Evolutionary conservation across 441 rosid species (phyloP), one percentile per base, ranked within the genome.

Genomic region (Omphalea diandra): DNA sequence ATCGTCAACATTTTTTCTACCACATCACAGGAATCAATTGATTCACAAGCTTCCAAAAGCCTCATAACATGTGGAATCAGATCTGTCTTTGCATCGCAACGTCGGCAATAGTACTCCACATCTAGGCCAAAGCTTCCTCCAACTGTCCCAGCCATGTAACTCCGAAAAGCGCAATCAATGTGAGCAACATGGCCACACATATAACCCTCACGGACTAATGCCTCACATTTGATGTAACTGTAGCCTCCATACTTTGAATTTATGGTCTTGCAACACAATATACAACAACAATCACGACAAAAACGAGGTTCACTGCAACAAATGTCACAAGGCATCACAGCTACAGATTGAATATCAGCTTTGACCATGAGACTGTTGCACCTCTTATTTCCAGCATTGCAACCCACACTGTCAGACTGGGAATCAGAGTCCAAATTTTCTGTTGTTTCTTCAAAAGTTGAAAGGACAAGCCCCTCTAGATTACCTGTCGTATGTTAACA

Each of bases 61-160:
- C 69, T 85, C 63, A 20, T 59, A 72, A 82, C 94, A 80, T 89
- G 95, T 46, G 93, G 83, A 78, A 89, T 75, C 56, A 95, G 76
- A 79, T 83, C 88, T 65, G 81, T 87, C 72, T 78, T 88, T 8
- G 89, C 80, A 61, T 95, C 99, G 76, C 99, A 95, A 47, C 93
- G 87, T 41, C 98, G 84, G 59, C 98, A 92, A 52, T 77, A 88
- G 79, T 90, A 92, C 83, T 92, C 96, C 20, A 91, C 92, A 82
- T 90, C 93, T 79, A 95, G 80, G 22, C 92, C 90, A n/a, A 95
- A 87, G 75, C 84, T 83, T 74, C 98, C 99, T 64, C 97, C 96
- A 62, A 90, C 75, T 36, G 94, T 90, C 56, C 97, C 99, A 79
- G 98, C 96, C 94, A 89, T 78, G 80, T 88, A 90, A 63, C 86